Base-by-base conservation (phyloP, 129 eudicot genomes). In the Chrysanthemum makinoi region DNA sequence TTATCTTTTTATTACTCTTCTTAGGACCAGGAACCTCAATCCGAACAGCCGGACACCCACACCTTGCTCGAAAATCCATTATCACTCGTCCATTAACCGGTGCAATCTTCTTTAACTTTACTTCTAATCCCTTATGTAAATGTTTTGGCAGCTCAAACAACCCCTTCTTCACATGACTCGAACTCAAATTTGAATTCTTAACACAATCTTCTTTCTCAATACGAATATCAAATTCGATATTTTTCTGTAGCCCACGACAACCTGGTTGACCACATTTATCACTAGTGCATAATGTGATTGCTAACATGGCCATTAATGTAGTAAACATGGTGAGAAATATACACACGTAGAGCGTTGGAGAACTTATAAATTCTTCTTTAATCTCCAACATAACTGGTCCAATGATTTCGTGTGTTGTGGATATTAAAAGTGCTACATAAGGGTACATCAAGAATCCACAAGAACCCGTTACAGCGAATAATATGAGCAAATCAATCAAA, bases 31-130 rank as follows among this genome's bases (percentile, higher is more conserved):
- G 87, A 0, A 91, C 96, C 63, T 89, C 92, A 15, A 93, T 79
- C 72, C 90, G 87, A 2, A 96, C 91, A 47, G 87, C 60, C 0
- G 98, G 90, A 28, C 98, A 93, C 6, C 98, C 98, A 59, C 98
- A 93, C 74, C 77, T 93, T 3, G 79, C 68, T 66, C 89, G 62
- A 69, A 93, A 93, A 53, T 89, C 76, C 75, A 93, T 52, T n/a
- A 93, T 95, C 0, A 96, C 98, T 1, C 95, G 80, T 1, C 98
- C 98, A 67, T 89, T 93, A 26, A 82, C 75, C 1, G 98, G 98
- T 0, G 98, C 98, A 90, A 93, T 89, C 68, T 85, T 93, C 90
- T 95, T 83, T 85, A 93, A 54, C 86, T 93, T 95, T 0, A 89
- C 76, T 18, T 91, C 57, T 79, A 93, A 69, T 47, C 91, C 84